These are phyloP conservation scores for Aspergillus homomorphus DNA, from an alignment of 495 filamentous ascomycete species.

Conservation along the genomic window DNA sequence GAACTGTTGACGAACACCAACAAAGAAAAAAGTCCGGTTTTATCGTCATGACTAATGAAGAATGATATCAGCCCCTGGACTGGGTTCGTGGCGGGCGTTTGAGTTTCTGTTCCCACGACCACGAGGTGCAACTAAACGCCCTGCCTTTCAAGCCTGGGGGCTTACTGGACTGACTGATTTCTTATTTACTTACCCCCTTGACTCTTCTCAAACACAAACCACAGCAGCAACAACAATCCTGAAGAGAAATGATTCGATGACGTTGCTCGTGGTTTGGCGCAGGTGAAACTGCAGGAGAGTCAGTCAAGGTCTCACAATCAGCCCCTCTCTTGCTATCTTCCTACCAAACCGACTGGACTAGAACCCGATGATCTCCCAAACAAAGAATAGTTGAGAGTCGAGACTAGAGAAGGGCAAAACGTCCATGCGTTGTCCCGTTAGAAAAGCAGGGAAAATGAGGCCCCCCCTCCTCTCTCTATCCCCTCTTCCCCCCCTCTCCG, in stretches of 20 bases:
- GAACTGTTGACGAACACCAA: not conserved
- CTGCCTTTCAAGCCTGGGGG: too few species aligned
- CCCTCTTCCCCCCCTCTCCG: not conserved
- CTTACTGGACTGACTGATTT: not conserved
- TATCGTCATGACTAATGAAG: too few species aligned
- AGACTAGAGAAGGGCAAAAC: not conserved
- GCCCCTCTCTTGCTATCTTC: not conserved
- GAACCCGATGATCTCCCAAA: constrained; percentile 3
- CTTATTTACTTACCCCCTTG: not conserved
- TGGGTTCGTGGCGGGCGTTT: too few species aligned
- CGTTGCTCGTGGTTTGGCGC: not conserved
- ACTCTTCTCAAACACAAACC: not conserved
- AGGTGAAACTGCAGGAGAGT: constrained; percentile 2
- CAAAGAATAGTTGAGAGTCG: not conserved
- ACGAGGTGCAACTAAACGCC: too few species aligned
- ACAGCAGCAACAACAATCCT: not conserved
- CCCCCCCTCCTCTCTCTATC: too few species aligned
- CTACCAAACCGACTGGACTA: not conserved
- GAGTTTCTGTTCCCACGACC: too few species aligned
- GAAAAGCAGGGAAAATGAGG: not conserved
- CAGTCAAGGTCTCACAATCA: not conserved
- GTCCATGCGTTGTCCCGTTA: constrained; percentile 8
- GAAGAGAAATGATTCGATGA: not conserved
- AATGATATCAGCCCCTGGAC: too few species aligned
- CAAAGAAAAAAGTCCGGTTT: too few species aligned